Conservation (phyloP, 1,139 yeast species). For the Taiozyma sp. region DNA sequence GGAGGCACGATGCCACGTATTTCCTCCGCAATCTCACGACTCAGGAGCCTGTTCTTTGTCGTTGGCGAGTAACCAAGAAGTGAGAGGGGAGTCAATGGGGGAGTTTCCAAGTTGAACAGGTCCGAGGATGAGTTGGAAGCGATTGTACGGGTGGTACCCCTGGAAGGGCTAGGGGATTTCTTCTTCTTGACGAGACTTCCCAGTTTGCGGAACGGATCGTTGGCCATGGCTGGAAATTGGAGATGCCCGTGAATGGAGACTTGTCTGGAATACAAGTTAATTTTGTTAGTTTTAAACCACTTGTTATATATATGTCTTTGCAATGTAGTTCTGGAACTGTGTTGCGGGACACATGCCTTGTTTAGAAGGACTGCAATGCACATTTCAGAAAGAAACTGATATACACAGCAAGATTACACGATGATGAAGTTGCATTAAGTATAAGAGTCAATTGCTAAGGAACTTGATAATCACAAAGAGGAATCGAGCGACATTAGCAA, state of each 20-base stretch:
- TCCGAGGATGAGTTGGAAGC: conserved; percentile 1
- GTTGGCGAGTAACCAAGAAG: conserved; percentile 52
- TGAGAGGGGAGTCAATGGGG: conserved; percentile 43
- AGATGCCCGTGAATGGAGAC: neutral
- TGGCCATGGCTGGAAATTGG: neutral
- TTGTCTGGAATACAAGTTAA: too few species aligned
- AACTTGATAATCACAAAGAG: neutral
- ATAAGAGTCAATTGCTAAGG: neutral
- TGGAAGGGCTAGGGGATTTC: conserved; percentile 1
- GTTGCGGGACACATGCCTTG: too few species aligned
- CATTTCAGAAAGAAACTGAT: neutral
- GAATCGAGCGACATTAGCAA: neutral
- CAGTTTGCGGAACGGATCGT: neutral
- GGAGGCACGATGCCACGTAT: conserved; percentile 72
- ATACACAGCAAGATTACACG: neutral
- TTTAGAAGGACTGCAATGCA: neutral
- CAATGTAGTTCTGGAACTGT: too few species aligned
- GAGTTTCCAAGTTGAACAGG: conserved; percentile 7
- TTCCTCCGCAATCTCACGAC: conserved; percentile 62
- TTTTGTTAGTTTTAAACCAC: too few species aligned
- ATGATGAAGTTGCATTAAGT: neutral
- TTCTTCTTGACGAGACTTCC: neutral
- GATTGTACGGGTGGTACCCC: neutral
- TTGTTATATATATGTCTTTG: neutral
- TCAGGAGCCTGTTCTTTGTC: conserved; percentile 56